Conservation (phyloP, 306 rosid genomes). For the Vachellia pachyceras region DNA sequence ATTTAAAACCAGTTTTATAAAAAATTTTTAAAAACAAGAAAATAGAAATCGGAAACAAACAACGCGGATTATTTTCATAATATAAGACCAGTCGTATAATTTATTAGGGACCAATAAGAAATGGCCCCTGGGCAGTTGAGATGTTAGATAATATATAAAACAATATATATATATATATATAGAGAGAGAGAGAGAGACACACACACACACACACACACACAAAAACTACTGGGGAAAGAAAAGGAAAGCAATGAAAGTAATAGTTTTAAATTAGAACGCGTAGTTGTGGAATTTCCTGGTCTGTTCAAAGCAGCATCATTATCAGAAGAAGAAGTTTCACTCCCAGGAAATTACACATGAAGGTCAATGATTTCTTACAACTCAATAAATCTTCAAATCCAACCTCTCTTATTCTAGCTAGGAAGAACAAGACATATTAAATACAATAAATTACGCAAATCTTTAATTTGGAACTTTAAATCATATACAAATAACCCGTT, state of each 20-base stretch:
- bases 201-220: too few species aligned
- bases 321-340: background rate
- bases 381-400: constrained; percentile 20
- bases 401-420: background rate
- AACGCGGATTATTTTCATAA: too few species aligned
- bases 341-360: constrained; percentile 7
- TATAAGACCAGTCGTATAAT: background rate
- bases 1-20: too few species aligned
- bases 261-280: background rate
- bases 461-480: too few species aligned
- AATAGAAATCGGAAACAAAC: too few species aligned
- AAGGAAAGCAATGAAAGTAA: background rate
- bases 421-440: background rate
- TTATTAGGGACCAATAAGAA: background rate
- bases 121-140: background rate
- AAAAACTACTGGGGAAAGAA: background rate
- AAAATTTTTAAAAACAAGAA: too few species aligned
- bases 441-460: too few species aligned
- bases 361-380: constrained; percentile 22
- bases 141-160: background rate
- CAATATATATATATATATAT: too few species aligned
- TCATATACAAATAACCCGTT: too few species aligned
- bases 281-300: background rate
- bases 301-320: background rate
- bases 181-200: too few species aligned